phyloP scores from a whole-genome alignment of 306 rosid species.

The Pterocarpus macrocarpus region DNA sequence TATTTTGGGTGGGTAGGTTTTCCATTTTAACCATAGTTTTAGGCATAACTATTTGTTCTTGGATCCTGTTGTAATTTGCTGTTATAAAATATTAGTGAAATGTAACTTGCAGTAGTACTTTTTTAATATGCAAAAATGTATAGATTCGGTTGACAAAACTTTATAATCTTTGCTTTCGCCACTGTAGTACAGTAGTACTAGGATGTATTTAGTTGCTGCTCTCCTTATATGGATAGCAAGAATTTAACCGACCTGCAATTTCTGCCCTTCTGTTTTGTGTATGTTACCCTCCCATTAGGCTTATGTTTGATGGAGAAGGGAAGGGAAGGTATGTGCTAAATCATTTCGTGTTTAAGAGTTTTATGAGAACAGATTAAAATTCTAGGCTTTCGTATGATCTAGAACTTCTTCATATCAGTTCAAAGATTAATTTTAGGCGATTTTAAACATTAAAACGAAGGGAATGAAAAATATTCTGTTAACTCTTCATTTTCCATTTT shows the following conservation, averaged over 20 bases:
- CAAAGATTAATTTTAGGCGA: too few species aligned
- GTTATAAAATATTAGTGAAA: constrained; percentile 19
- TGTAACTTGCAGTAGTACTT: constrained; percentile 35
- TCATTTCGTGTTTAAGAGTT: not conserved
- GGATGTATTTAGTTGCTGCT: too few species aligned
- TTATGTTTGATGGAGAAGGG: too few species aligned
- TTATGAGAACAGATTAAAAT: not conserved
- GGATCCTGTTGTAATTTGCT: constrained; percentile 9
- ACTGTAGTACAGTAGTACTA: not conserved
- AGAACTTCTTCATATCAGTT: too few species aligned
- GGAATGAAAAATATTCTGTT: too few species aligned
- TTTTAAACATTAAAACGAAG: too few species aligned
- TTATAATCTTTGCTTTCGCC: not conserved
- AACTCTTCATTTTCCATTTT: too few species aligned
- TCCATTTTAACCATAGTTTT: constrained; percentile 15
- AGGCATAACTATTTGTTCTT: not conserved
- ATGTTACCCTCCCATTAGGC: not conserved
- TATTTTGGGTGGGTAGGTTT: constrained; percentile 39
- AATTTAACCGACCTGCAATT: not conserved
- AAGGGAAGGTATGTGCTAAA: too few species aligned
- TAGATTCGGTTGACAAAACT: constrained; percentile 35
- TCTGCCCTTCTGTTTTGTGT: not conserved
- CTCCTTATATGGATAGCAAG: too few species aligned
- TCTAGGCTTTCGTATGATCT: not conserved
- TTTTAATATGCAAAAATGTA: constrained; percentile 37